phyloP scores from a whole-genome alignment of 306 rosid genomes.

The Pyrus betulifolia region DNA sequence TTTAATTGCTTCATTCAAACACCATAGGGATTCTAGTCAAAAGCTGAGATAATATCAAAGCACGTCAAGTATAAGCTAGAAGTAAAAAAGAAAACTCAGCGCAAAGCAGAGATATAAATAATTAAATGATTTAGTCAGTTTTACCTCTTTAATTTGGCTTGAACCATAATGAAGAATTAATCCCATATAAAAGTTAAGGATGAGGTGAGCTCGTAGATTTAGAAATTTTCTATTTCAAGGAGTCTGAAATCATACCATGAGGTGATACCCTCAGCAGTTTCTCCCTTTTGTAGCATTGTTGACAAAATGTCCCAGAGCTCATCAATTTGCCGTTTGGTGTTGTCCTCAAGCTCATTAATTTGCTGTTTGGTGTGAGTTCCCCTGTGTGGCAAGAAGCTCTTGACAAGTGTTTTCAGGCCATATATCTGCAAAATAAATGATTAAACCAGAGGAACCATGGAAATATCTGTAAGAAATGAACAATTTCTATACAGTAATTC shows the following conservation, averaged over 20 bases:
- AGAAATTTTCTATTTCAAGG: neutral
- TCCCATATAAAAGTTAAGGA: neutral
- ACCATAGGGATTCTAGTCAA: neutral
- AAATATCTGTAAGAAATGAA: conserved; percentile 6
- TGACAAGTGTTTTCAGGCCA: conserved; percentile 77
- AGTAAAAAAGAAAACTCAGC: neutral
- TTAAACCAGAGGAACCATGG: neutral
- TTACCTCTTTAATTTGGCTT: neutral
- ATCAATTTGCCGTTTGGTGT: conserved; percentile 22
- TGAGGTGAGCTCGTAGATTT: neutral
- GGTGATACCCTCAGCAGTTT: conserved; percentile 20
- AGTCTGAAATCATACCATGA: conserved; percentile 36
- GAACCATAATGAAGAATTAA: neutral
- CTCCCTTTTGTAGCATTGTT: conserved; percentile 41
- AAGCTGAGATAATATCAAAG: neutral
- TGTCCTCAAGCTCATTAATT: conserved; percentile 44
- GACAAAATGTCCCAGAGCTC: conserved; percentile 49
- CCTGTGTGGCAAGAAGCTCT: conserved; percentile 62
- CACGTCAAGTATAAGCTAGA: neutral
- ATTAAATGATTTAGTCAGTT: neutral
- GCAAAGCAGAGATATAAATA: neutral
- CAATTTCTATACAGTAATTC: neutral
- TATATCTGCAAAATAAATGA: conserved; percentile 49
- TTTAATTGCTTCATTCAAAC: neutral
- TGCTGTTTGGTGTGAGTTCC: conserved; percentile 31